Percentiles rank a stretch among this genome's conserved stretches.
Conservation (phyloP, 495 filamentous ascomycete species). For the Annulohypoxylon maeteangense region DNA sequence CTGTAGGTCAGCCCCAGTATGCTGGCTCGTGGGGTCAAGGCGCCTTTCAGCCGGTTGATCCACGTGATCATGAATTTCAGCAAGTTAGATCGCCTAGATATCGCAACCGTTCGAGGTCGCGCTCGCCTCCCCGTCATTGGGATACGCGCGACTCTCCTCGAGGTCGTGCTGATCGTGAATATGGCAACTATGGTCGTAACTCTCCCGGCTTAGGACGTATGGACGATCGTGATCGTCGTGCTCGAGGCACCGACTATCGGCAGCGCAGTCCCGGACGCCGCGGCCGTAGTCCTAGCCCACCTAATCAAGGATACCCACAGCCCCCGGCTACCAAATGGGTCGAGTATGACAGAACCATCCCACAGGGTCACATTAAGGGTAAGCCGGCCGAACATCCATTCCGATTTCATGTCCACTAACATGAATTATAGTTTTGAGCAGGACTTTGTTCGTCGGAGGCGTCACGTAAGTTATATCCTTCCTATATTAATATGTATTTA, state of each 20-base stretch:
- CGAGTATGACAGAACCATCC: constrained; percentile 79
- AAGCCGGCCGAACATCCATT: constrained; percentile 43
- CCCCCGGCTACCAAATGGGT: constrained; percentile 73
- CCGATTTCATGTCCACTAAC: constrained; percentile 26
- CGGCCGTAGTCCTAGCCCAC: constrained; percentile 68
- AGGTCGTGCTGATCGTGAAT: constrained; percentile 50
- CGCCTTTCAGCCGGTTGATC: constrained; percentile 53
- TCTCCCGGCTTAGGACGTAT: constrained; percentile 68
- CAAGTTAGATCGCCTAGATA: constrained; percentile 67
- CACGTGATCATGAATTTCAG: constrained; percentile 72
- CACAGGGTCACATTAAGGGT: constrained; percentile 83
- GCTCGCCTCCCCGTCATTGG: constrained; percentile 73
- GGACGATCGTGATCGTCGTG: constrained; percentile 66
- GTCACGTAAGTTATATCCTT: constrained; percentile 75
- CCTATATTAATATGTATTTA: constrained; percentile 15
- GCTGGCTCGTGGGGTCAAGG: constrained; percentile 52
- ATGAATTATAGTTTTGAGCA: constrained; percentile 74
- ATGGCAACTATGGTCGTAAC: constrained; percentile 55
- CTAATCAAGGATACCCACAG: constrained; percentile 52
- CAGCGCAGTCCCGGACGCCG: constrained; percentile 82
- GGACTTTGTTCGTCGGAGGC: constrained; percentile 95
- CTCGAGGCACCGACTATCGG: constrained; percentile 75
- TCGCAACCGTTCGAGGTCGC: constrained; percentile 80
- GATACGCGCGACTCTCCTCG: constrained; percentile 60
- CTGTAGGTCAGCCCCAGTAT: constrained; percentile 42